Percentiles rank a stretch among this genome's conserved stretches.
Evolutionary conservation across 2,329 filamentous ascomycete species (phyloP).

Genomic region (Aspergillus floridensis): DNA sequence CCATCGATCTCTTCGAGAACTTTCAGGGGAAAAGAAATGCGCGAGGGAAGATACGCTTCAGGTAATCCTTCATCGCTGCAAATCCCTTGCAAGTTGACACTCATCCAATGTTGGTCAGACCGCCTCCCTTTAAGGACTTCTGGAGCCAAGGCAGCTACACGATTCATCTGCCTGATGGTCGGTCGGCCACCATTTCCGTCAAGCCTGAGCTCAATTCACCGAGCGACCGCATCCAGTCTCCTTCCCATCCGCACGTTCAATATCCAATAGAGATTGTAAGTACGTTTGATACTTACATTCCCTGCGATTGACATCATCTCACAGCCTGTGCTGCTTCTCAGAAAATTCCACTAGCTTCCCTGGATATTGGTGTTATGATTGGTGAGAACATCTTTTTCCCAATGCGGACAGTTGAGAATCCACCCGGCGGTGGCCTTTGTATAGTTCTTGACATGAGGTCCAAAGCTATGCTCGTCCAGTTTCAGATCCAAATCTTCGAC

Average conservation of each 20-base stretch:
- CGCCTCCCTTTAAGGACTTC: slow-evolving; percentile 53
- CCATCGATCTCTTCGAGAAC: slow-evolving; percentile 56
- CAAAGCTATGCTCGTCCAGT: slow-evolving; percentile 47
- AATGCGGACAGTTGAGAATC: slow-evolving; percentile 50
- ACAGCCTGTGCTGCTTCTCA: slow-evolving; percentile 20
- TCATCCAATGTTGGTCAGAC: slow-evolving; percentile 30
- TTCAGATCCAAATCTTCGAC: slow-evolving; percentile 36
- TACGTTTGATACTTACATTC: background rate
- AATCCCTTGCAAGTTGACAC: background rate
- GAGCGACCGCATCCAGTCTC: slow-evolving; percentile 31
- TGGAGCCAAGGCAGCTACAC: slow-evolving; percentile 43
- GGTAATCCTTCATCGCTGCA: slow-evolving; percentile 25
- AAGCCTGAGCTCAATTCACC: slow-evolving; percentile 23
- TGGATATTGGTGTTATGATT: slow-evolving; percentile 64
- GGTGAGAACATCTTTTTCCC: slow-evolving; percentile 57
- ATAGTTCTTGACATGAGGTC: slow-evolving; percentile 45
- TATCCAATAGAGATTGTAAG: slow-evolving; percentile 41
- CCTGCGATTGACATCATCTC: background rate
- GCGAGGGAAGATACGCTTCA: slow-evolving; percentile 55
- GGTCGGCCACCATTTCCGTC: slow-evolving; percentile 20
- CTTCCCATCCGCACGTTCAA: slow-evolving; percentile 28
- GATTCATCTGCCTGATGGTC: slow-evolving; percentile 28
- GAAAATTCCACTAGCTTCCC: slow-evolving; percentile 43
- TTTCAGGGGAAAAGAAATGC: slow-evolving; percentile 39
- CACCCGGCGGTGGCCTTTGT: slow-evolving; percentile 22